phyloP scores from a whole-genome alignment of 768 basidiomycete genomes.

The Galerina sulciceps region DNA sequence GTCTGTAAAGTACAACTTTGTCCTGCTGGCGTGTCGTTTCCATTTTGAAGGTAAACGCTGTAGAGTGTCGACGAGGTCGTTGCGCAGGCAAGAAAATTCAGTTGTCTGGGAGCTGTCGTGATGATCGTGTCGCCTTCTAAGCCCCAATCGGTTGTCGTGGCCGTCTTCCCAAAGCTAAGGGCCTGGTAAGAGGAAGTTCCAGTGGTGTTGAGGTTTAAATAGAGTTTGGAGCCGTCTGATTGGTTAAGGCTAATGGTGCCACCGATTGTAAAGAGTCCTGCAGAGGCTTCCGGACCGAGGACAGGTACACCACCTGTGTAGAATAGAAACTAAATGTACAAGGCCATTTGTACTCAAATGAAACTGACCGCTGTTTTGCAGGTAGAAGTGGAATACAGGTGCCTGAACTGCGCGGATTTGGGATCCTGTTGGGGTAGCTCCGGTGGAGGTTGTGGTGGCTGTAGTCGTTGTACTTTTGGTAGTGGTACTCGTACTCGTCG shows the following conservation, averaged over 20 bases:
- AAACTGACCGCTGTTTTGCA: slow-evolving; percentile 49
- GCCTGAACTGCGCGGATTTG: slow-evolving; percentile 57
- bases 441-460: slow-evolving; percentile 34
- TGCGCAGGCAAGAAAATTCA: slow-evolving; percentile 59
- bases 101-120: slow-evolving; percentile 51
- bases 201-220: slow-evolving; percentile 49
- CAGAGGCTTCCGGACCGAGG: slow-evolving; percentile 55
- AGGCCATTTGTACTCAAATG: background rate
- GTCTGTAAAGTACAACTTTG: slow-evolving; percentile 41
- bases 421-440: slow-evolving; percentile 43
- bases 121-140: slow-evolving; percentile 66
- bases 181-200: slow-evolving; percentile 52
- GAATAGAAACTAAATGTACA: background rate
- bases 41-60: slow-evolving; percentile 52
- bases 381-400: slow-evolving; percentile 61
- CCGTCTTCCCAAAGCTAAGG: slow-evolving; percentile 47
- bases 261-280: slow-evolving; percentile 54
- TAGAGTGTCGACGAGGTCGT: slow-evolving; percentile 45
- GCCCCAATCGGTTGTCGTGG: slow-evolving; percentile 57
- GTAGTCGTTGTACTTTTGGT: slow-evolving; percentile 15
- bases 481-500: slow-evolving; percentile 6
- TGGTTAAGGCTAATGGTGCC: slow-evolving; percentile 49
- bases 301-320: slow-evolving; percentile 47
- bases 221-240: slow-evolving; percentile 44
- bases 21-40: slow-evolving; percentile 49